Conservation (phyloP, 441 rosid genomes). For the Jatropha podagrica region DNA sequence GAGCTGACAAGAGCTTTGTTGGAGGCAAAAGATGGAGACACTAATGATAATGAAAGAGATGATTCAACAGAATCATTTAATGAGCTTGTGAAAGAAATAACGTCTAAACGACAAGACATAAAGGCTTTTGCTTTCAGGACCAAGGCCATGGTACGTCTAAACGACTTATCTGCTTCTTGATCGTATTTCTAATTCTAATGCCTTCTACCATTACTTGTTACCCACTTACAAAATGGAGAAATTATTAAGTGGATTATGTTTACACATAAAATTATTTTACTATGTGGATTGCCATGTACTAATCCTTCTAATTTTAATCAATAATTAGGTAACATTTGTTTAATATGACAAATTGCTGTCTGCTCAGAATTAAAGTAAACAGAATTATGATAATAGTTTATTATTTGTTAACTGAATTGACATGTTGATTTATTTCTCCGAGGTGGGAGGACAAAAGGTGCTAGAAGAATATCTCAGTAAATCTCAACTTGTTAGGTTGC, state of each 20-base stretch:
- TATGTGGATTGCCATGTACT: not conserved
- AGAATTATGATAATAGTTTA: not conserved
- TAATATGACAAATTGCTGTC: not conserved
- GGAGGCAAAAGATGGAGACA: constrained; percentile 55
- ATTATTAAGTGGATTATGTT: no score
- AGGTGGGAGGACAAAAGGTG: not conserved
- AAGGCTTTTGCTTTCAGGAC: constrained; percentile 73
- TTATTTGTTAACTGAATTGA: not conserved
- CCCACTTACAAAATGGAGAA: no score
- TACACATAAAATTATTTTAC: no score
- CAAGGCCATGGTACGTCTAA: constrained; percentile 66
- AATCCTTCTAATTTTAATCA: not conserved
- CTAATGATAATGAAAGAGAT: constrained; percentile 31
- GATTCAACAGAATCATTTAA: constrained; percentile 63
- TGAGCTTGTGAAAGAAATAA: constrained; percentile 71
- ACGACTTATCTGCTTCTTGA: not conserved
- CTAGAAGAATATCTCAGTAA: not conserved
- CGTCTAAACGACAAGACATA: constrained; percentile 61
- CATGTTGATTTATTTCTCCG: not conserved
- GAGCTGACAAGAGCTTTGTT: constrained; percentile 77
- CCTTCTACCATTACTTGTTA: no score
- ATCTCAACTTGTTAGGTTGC: not conserved
- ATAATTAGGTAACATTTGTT: no score
- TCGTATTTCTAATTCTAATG: no score
- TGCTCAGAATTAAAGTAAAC: not conserved